These are phyloP conservation scores for Lagenidium giganteum DNA, from an alignment of 352 stramenopile genomes.

Conservation along the genomic window DNA sequence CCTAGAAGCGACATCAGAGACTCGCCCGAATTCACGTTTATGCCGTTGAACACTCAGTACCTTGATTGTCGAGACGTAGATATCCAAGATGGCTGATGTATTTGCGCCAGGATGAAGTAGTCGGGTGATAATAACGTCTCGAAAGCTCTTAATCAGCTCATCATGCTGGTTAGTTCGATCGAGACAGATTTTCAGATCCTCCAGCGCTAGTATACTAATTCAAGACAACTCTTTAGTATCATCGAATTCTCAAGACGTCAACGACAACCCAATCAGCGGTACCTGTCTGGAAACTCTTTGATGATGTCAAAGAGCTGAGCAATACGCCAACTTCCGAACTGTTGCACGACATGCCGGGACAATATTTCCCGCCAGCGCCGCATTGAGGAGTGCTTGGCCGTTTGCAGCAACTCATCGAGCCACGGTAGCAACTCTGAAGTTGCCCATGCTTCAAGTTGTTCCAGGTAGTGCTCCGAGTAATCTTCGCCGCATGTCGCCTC, in stretches of 20 bases:
- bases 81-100: slow-evolving; percentile 95
- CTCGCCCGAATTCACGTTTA: not conserved
- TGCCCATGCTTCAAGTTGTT: slow-evolving; percentile 44
- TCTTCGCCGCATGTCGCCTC: slow-evolving; percentile 39
- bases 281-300: slow-evolving; percentile 94
- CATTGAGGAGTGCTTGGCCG: not conserved
- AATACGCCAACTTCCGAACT: slow-evolving; percentile 80
- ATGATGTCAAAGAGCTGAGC: slow-evolving; percentile 97
- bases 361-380: slow-evolving; percentile 41
- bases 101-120: slow-evolving; percentile 94
- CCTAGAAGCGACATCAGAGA: slow-evolving; percentile 23
- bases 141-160: slow-evolving; percentile 78
- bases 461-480: slow-evolving; percentile 39
- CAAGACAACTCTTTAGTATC: not conserved
- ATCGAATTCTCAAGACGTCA: not conserved
- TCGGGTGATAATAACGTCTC: slow-evolving; percentile 67
- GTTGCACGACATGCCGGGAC: slow-evolving; percentile 39
- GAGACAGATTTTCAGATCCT: slow-evolving; percentile 69
- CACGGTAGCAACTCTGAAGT: slow-evolving; percentile 49
- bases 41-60: slow-evolving; percentile 7
- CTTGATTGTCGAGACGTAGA: slow-evolving; percentile 98
- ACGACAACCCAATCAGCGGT: not conserved
- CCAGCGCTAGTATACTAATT: slow-evolving; percentile 50
- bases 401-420: slow-evolving; percentile 45
- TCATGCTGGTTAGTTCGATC: slow-evolving; percentile 82